Conservation (phyloP, 1,284 basidiomycete genomes). For the Cryptococcus sp. region DNA sequence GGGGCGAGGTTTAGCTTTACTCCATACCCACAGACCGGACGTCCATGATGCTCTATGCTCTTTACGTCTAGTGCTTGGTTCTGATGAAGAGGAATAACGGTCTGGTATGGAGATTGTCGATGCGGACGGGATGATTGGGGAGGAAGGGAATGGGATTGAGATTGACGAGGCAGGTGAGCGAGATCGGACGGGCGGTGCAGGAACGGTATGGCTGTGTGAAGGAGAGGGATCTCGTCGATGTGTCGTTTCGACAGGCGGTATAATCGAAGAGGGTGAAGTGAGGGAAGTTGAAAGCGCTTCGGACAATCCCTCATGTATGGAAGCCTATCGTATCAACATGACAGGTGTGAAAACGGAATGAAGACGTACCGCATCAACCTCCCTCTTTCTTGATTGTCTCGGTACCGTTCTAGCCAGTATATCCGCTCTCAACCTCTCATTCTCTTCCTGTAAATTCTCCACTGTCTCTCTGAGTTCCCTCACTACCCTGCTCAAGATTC, state of each 20-base stretch:
- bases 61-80: not conserved
- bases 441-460: constrained; percentile 31
- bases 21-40: constrained; percentile 34
- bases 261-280: constrained; percentile 9
- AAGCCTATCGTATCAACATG: constrained; percentile 9
- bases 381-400: constrained; percentile 2
- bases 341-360: not conserved
- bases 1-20: constrained; percentile 7
- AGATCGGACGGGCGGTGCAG: not conserved
- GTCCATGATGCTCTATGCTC: constrained; percentile 19
- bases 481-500: constrained; percentile 33
- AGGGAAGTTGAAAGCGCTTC: constrained; percentile 37
- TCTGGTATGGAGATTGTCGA: not conserved
- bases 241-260: not conserved
- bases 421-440: constrained; percentile 16
- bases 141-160: constrained; percentile 11
- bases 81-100: too few species aligned
- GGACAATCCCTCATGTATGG: constrained; percentile 31
- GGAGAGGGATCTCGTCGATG: not conserved
- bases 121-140: constrained; percentile 3
- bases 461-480: constrained; percentile 32
- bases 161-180: constrained; percentile 2
- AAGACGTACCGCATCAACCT: constrained; percentile 21
- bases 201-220: not conserved
- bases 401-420: not conserved